These are phyloP conservation scores for Neurospora intermedia DNA, from an alignment of 495 filamentous ascomycete genomes.

Conservation along the genomic window DNA sequence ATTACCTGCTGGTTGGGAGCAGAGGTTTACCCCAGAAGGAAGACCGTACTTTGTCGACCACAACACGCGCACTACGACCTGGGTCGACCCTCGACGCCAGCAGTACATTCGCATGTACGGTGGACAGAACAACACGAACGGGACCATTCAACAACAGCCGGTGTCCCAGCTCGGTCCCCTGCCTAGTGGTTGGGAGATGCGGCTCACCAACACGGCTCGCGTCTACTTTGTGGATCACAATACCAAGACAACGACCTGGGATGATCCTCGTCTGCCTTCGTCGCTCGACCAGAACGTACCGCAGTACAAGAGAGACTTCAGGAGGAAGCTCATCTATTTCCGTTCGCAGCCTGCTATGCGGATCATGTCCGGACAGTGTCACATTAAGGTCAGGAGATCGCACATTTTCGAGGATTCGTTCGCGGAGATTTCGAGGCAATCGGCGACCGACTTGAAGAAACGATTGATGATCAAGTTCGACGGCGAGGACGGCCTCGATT, in stretches of 20 bases:
- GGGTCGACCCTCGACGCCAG: slow-evolving; percentile 97
- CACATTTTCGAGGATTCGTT: slow-evolving; percentile 99
- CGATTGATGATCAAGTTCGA: slow-evolving; percentile 99
- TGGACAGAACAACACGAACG: slow-evolving; percentile 62
- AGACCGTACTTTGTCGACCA: slow-evolving; percentile 98
- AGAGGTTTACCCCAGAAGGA: slow-evolving; percentile 88
- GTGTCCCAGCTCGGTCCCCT: slow-evolving; percentile 95
- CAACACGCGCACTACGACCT: slow-evolving; percentile 95
- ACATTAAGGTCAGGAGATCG: slow-evolving; percentile 91
- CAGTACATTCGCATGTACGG: slow-evolving; percentile 99
- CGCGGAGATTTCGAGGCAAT: slow-evolving; percentile 94
- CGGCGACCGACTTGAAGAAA: slow-evolving; percentile 94
- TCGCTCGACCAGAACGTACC: slow-evolving; percentile 97
- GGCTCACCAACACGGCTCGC: slow-evolving; percentile 90
- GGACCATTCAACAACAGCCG: slow-evolving; percentile 91
- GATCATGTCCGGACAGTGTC: slow-evolving; percentile 91
- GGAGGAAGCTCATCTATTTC: slow-evolving; percentile 98
- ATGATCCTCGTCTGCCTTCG: slow-evolving; percentile 89
- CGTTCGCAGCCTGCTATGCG: slow-evolving; percentile 92
- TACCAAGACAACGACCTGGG: slow-evolving; percentile 99
- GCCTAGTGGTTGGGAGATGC: slow-evolving; percentile 99
- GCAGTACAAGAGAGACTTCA: slow-evolving; percentile 98
- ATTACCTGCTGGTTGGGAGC: slow-evolving; percentile 92
- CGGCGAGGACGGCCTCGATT: slow-evolving; percentile 95
- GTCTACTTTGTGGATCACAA: slow-evolving; percentile 99